Evolutionary conservation across 2,329 filamentous ascomycete species (phyloP), one percentile per base, ranked within the genome.

Genomic region (Neobulgaria alba): DNA sequence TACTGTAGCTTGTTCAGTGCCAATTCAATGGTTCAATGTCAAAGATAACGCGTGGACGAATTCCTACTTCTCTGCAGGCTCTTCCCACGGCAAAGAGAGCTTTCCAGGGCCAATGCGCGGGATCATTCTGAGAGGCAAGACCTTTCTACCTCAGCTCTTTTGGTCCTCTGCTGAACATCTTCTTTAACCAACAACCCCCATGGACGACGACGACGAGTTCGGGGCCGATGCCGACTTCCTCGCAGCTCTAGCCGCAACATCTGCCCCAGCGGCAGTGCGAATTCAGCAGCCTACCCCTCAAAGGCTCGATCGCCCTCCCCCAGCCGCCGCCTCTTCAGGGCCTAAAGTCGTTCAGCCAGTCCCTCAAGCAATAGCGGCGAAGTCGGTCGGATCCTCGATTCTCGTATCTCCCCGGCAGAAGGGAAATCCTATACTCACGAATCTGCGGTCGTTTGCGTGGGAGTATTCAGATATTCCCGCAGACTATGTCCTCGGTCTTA

Each of bases 401-500:
- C 73, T 94, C 15, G 89, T 96, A 20, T 95, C 89, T 26, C 82
- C 86, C 12, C 79, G 89, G 30, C 89, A 98, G 62, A 93, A 94
- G 63, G 92, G 90, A 47, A 98, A 98, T 55, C 92, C 92, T 0
- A 84, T 96, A 36, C 68, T 98, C 20, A 83, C 85, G 39, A 78
- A 82, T 62, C 76, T 98, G 54, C 81, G 82, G 45, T 80, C 83
- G 1, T 72, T 93, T 43, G 77, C 88, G 0, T 98, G 92, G 92
- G 92, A 98, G 63, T 96, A 95, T 63, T 89, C 86, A 47, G 90
- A 96, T 57, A 95, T 95, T n/a, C 82, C 84, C 1, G 86, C 90
- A 21, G 92, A 98, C 65, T 98, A 93, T 61, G 82, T 90, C 7
- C 70, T 96, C 35, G 90, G 92, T 0, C 60, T 75, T 31, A 94